phyloP scores from a whole-genome alignment of 306 rosid species.

The Lagenaria siceraria region DNA sequence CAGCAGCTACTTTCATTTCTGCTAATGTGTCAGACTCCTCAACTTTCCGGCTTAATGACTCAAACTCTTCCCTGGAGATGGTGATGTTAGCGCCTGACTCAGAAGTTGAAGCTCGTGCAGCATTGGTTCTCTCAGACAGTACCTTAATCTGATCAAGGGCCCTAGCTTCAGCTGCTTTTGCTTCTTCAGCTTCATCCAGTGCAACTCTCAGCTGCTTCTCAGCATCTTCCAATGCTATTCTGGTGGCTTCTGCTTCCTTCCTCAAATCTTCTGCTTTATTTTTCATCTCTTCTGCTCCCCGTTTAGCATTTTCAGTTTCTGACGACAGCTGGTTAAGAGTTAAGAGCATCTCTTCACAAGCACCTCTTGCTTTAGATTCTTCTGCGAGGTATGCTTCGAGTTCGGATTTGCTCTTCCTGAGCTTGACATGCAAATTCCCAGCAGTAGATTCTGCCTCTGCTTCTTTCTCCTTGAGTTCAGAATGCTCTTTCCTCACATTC shows the following conservation, averaged over 20 bases:
- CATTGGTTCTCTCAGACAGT: conserved; percentile 60
- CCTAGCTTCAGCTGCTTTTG: conserved; percentile 61
- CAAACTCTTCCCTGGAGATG: conserved; percentile 68
- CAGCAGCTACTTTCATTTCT: conserved; percentile 93
- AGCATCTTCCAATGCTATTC: conserved; percentile 48
- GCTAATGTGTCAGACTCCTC: conserved; percentile 80
- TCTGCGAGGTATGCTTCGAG: conserved; percentile 61
- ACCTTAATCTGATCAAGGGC: conserved; percentile 68
- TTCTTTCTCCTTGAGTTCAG: conserved; percentile 72
- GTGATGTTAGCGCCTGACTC: conserved; percentile 68
- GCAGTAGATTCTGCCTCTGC: conserved; percentile 78
- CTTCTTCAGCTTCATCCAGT: conserved; percentile 74
- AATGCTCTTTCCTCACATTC: conserved; percentile 73
- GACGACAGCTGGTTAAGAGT: conserved; percentile 55
- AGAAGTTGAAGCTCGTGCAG: conserved; percentile 84
- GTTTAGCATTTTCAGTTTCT: conserved; percentile 55
- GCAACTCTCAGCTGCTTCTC: conserved; percentile 59
- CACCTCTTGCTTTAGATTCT: conserved; percentile 65
- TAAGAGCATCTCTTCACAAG: conserved; percentile 67
- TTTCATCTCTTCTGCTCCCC: conserved; percentile 72
- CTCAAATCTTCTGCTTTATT: conserved; percentile 51
- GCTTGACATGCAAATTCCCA: conserved; percentile 70
- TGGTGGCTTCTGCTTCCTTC: conserved; percentile 64
- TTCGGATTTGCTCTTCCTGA: conserved; percentile 61
- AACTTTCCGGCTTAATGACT: conserved; percentile 70